Base-by-base conservation (phyloP, 2,329 filamentous ascomycete species). In the Talaromyces sp. region DNA sequence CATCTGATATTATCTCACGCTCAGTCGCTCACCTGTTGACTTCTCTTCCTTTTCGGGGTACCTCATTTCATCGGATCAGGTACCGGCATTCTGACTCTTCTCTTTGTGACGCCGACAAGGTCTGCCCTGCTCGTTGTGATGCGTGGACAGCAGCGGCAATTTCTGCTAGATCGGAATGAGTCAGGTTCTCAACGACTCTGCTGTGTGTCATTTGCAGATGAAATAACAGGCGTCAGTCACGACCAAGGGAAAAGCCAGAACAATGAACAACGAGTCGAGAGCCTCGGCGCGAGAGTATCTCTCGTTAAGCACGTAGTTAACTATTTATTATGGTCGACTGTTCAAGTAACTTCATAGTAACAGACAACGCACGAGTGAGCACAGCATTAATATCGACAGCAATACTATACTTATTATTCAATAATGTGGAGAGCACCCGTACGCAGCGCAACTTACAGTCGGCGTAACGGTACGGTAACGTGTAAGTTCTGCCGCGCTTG, bases 401-500 rank as follows among this genome's bases (percentile, higher is more conserved):
- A 3, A 37, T 37, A 37, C 35, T 37, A 11, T 37, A 37, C 35
- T 37, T 37, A 1, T 37, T 8, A 37, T 37, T 50, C 9, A 31
- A 50, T 31, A 31, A 50, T 9, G 47, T 16, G 22, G 47, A 16
- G 47, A 31, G 49, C 47, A 16, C 47, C 22, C 45, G 22, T 50
- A 49, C 45, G 13, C 22, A 24, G 43, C 9, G 33, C 37, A 60
- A 24, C 10, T 35, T 60, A 61, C 59, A 16, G 47, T 13, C 22
- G 35, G 22, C 45, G 57, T 60, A 41, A 24, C 47, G 19, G 47
- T 62, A 62, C 47, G 13, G 60, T 62, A 62, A 52, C 19, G 10
- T 24, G 47, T 50, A 61, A 50, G 59, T 41, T 61, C 19, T 39
- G 59, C 59, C 59, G 59, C 58, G 58, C 59, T 50, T 50, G 37